Percentiles rank a stretch among this genome's conserved stretches.
These are phyloP conservation scores for Rubia balearica DNA, from an alignment of 305 asterid species.

Conservation along the genomic window DNA sequence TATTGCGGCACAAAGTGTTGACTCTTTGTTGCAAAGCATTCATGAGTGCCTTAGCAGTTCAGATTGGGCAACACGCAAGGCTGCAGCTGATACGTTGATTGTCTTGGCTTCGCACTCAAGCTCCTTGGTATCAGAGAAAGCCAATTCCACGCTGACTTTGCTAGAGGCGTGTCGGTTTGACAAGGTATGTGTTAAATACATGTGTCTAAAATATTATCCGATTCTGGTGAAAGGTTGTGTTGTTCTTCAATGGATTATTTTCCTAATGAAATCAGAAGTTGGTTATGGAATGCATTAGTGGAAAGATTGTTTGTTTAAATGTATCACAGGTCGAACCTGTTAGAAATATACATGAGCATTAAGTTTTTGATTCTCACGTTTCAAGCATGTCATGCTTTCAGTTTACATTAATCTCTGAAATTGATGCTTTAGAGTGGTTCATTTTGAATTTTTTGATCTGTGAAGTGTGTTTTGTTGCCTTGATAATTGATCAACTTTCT, in stretches of 20 bases:
- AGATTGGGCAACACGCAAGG: conserved; percentile 97
- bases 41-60: conserved; percentile 75
- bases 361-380: background rate
- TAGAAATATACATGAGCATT: background rate
- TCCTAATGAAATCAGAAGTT: background rate
- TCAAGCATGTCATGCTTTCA: background rate
- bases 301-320: background rate
- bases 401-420: background rate
- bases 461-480: background rate
- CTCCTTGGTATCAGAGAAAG: conserved; percentile 54
- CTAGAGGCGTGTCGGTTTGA: conserved; percentile 96
- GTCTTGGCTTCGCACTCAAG: conserved; percentile 55
- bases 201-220: background rate
- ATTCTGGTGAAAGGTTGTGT: background rate
- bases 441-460: background rate
- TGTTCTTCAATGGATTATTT: background rate
- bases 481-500: background rate
- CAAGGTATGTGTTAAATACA: conserved; percentile 43
- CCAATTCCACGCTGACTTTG: conserved; percentile 59
- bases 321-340: background rate
- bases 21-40: conserved; percentile 68
- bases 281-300: background rate
- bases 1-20: conserved; percentile 72
- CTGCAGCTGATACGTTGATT: conserved; percentile 85
- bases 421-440: background rate